These are phyloP conservation scores for Guadua angustifolia DNA, from an alignment of 176 grass and related monocot genomes.

Conservation along the genomic window DNA sequence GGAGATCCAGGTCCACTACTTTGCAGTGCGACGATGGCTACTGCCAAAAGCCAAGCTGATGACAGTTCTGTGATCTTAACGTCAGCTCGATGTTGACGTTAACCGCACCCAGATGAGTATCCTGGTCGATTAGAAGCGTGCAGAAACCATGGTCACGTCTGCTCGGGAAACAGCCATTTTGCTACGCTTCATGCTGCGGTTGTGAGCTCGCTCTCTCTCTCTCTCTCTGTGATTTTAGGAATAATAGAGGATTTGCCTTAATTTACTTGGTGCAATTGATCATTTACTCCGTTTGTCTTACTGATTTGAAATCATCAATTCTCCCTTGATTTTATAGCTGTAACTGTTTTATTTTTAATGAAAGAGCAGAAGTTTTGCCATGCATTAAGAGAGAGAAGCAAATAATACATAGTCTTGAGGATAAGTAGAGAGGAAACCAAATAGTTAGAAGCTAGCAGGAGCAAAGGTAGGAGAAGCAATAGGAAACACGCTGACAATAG, in stretches of 20 bases:
- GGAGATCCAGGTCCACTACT: conserved; percentile 36
- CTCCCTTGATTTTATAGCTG: not conserved
- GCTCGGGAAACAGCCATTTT: not conserved
- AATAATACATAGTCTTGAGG: no score
- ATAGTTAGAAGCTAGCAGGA: no score
- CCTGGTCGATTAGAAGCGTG: not conserved
- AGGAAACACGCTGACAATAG: no score
- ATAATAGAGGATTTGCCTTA: no score
- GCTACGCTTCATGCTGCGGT: not conserved
- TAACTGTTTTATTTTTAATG: not conserved
- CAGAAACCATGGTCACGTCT: not conserved
- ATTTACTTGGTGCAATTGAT: no score
- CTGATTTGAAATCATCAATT: no score
- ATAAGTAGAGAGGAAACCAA: no score
- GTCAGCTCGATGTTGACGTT: conserved; percentile 19
- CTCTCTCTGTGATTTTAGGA: not conserved
- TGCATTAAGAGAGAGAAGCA: no score
- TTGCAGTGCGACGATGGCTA: not conserved
- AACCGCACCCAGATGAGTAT: not conserved
- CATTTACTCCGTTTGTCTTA: no score
- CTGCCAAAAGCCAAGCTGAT: not conserved
- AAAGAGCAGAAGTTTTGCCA: no score
- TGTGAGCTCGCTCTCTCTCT: not conserved
- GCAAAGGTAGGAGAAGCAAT: no score
- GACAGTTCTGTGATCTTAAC: conserved; percentile 16